These are phyloP conservation scores for Lophium mytilinum DNA, from an alignment of 495 filamentous ascomycete genomes.

Conservation along the genomic window DNA sequence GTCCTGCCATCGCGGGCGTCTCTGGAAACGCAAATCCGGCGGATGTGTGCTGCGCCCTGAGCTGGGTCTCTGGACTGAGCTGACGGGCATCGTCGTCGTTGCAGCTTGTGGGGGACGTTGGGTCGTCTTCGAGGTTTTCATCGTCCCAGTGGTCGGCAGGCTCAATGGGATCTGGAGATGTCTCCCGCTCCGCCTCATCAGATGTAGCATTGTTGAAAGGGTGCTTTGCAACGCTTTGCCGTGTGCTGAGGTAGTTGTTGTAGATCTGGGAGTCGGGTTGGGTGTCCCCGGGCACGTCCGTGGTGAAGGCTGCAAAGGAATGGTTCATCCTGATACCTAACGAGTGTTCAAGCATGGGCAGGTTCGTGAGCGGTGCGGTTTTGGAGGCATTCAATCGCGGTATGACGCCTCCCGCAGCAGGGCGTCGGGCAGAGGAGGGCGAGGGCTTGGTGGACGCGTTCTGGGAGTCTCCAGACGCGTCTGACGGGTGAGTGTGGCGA, in stretches of 20 bases:
- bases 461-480: not conserved
- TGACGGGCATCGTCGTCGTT: conserved; percentile 14
- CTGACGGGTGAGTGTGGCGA: not conserved
- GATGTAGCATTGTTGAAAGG: conserved; percentile 2
- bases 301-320: conserved; percentile 6
- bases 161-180: conserved; percentile 3
- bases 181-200: not conserved
- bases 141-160: not conserved
- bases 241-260: conserved; percentile 24
- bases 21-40: conserved; percentile 24
- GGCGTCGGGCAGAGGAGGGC: not conserved
- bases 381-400: not conserved
- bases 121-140: not conserved
- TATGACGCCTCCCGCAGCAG: not conserved
- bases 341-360: not conserved
- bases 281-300: conserved; percentile 29
- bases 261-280: conserved; percentile 36
- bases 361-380: not conserved
- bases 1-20: conserved; percentile 31
- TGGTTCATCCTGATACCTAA: conserved; percentile 1
- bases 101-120: conserved; percentile 4
- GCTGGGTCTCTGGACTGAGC: conserved; percentile 1
- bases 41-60: not conserved
- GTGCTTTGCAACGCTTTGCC: not conserved
- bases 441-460: not conserved